Conservation (phyloP, 345 rosid species). For the Kandelia obovata region DNA sequence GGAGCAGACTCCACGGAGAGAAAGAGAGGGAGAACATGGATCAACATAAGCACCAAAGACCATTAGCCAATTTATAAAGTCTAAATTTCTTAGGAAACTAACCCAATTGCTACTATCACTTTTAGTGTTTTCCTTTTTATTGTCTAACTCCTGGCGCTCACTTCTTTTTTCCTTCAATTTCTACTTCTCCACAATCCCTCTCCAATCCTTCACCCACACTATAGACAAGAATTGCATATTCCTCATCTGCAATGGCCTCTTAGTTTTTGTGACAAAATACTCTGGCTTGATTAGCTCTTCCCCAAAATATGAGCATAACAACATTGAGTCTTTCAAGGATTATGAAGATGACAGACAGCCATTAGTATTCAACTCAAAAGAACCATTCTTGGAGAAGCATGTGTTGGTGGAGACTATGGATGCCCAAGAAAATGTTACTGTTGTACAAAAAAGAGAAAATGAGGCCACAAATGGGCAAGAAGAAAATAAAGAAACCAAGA, state of each 20-base stretch:
- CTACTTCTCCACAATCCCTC: conserved; percentile 35
- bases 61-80: conserved; percentile 20
- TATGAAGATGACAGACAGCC: conserved; percentile 14
- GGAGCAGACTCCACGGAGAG: neutral
- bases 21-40: conserved; percentile 29
- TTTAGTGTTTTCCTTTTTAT: conserved; percentile 50
- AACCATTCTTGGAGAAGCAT: conserved; percentile 26
- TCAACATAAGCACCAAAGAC: conserved; percentile 10
- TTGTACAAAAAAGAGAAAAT: neutral
- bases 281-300: conserved; percentile 40
- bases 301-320: conserved; percentile 8
- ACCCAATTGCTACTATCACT: conserved; percentile 44
- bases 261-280: conserved; percentile 60
- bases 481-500: neutral
- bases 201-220: conserved; percentile 45
- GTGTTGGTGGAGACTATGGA: conserved; percentile 6
- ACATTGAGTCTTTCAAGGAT: conserved; percentile 21
- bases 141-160: conserved; percentile 27
- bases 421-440: conserved; percentile 4
- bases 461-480: neutral
- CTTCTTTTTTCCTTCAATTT: conserved; percentile 31
- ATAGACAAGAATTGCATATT: conserved; percentile 69
- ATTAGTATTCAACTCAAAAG: conserved; percentile 6
- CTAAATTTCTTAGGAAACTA: conserved; percentile 39
- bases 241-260: conserved; percentile 78